These are phyloP conservation scores for Terfezia claveryi DNA, from an alignment of 495 filamentous ascomycete species.

Conservation along the genomic window DNA sequence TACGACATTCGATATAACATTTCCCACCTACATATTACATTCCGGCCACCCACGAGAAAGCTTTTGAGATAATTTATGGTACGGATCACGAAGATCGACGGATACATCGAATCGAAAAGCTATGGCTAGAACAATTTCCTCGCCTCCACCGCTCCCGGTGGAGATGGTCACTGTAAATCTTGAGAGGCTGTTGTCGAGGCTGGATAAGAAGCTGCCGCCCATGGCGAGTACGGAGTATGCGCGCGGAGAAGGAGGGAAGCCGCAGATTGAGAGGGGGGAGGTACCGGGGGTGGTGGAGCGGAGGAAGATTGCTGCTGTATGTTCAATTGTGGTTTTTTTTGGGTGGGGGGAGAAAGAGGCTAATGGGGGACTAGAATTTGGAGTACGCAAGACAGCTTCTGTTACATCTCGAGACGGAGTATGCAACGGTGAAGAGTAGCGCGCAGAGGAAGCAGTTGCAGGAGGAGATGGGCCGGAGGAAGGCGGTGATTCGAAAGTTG, in stretches of 20 bases:
- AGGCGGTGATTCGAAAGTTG: neutral
- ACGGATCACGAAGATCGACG: too few species aligned
- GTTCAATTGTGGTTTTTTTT: neutral
- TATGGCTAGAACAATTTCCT: neutral
- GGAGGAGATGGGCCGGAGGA: neutral
- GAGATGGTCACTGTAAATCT: neutral
- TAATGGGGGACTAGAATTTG: neutral
- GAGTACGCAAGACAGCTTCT: neutral
- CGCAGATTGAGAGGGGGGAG: neutral
- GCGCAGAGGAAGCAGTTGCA: neutral
- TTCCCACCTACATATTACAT: too few species aligned
- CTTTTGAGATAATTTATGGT: too few species aligned
- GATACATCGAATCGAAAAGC: neutral
- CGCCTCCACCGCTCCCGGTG: neutral
- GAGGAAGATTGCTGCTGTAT: neutral
- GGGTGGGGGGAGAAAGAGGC: neutral
- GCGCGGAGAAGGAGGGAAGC: neutral
- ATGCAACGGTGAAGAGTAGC: neutral
- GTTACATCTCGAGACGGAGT: neutral
- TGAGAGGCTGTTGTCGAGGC: neutral
- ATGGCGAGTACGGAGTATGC: neutral
- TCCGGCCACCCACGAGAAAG: too few species aligned
- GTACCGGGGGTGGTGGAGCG: neutral
- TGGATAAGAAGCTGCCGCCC: neutral
- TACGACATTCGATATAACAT: too few species aligned